These are phyloP conservation scores for Colletotrichum shisoi DNA, from an alignment of 2,329 filamentous ascomycete genomes.

Conservation along the genomic window DNA sequence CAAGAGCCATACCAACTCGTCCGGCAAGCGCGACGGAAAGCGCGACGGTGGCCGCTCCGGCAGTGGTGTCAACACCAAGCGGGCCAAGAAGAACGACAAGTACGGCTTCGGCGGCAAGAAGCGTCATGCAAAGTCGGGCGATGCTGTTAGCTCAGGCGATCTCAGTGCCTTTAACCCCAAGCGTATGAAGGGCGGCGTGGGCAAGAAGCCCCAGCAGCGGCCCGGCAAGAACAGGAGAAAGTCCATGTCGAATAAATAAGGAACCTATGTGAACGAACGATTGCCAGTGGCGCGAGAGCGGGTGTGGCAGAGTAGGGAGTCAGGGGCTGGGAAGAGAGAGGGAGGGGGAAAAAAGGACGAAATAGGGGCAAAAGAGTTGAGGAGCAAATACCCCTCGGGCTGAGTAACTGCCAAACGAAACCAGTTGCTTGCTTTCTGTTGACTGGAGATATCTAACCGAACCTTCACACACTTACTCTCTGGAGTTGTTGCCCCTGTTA, in stretches of 20 bases:
- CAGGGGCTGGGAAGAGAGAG: background rate
- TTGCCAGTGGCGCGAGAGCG: too few relatives aligned
- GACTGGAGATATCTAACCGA: constrained; percentile 15
- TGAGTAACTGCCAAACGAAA: background rate
- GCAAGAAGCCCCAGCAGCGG: constrained; percentile 52
- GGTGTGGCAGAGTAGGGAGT: too few relatives aligned
- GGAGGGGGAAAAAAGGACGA: background rate
- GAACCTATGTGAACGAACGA: background rate
- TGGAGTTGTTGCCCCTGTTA: background rate
- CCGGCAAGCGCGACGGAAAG: constrained; percentile 49
- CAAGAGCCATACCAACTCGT: constrained; percentile 57
- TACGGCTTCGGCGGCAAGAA: constrained; percentile 98
- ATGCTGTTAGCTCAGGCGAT: constrained; percentile 83
- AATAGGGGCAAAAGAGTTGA: constrained; percentile 3
- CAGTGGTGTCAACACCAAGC: constrained; percentile 68
- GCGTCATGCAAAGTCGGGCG: constrained; percentile 86
- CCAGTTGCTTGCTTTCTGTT: background rate
- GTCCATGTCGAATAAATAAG: constrained; percentile 47
- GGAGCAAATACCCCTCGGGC: constrained; percentile 28
- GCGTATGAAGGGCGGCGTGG: constrained; percentile 76
- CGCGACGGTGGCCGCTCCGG: constrained; percentile 50
- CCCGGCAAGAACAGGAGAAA: constrained; percentile 63
- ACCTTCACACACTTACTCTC: background rate
- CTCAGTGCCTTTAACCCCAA: constrained; percentile 79
- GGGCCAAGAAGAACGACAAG: constrained; percentile 92